Evolutionary conservation across 345 rosid species (phyloP), one percentile per base, ranked within the genome.

Genomic region (Aegle marmelos): DNA sequence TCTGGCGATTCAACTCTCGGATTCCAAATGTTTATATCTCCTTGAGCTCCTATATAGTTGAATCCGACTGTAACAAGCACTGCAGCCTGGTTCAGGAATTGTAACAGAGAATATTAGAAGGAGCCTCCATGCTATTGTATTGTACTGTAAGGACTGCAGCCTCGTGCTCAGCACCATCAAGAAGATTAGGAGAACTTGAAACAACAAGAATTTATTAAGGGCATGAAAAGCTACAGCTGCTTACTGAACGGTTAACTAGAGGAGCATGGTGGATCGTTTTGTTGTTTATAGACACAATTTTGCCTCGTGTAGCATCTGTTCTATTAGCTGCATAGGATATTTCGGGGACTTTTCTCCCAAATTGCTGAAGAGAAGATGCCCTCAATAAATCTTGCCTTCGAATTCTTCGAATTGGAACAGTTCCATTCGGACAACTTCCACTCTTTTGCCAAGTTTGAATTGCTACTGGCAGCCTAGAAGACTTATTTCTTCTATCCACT

Each of bases 21-120:
- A 34, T 80, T 86, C 94, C 94, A 88, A 4, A 87, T 36, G 74
- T 89, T 91, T 73, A 91, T 85, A 27, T 86, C 77, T 19, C 82
- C 86, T 0, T 25, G 11, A 13, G 86, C 90, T 56, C 92, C 90
- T 7, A 86, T 13, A 27, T 72, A 87, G 70, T 80, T 85, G 73
- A 8, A 76, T 78, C 85, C 90, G 2, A 73, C 28, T 2, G 86
- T 72, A 7, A 83, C 5, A 45, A 87, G 79, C 9, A 25, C 0
- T 30, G 88, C 86, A 4, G 50, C 68, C 91, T 86, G 81, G 48
- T 79, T 64, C 73, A 71, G 48, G 33, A 78, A 50, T 53, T 54
- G 65, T 9, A 45, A 68, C 24, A 56, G 45, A 21, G 17, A 33
- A 61, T 45, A 13, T 45, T 1, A 41, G 14, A 41, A 45, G 16